Evolutionary conservation across 2,329 filamentous ascomycete species (phyloP), one percentile per base, ranked within the genome.

Genomic region (Clonostachys rhizophaga): DNA sequence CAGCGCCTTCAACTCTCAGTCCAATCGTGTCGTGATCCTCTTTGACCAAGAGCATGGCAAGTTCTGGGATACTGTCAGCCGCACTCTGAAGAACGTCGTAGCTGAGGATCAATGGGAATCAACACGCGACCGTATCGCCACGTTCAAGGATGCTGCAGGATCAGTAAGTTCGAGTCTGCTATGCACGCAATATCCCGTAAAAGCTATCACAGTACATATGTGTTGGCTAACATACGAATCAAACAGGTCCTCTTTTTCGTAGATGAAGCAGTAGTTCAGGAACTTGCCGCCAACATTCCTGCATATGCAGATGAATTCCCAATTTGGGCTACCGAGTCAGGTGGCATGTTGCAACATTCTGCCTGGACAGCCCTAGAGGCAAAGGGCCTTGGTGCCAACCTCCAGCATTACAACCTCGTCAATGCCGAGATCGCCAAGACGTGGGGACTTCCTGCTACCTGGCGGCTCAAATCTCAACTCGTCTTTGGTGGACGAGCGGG

Each of bases 371-470:
- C 85, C 4, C 81, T 96, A 47, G 87, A 91, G 71, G 77, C 84
- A 50, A 89, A 94, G 64, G 90, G 91, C 33, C 80, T 95, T 47
- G 90, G 90, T 54, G 87, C 86, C 63, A 95, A 91, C 76, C 78
- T 96, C 46, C 91, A 96, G 77, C 91, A 96, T 74, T 95, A 95
- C 77, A 94, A 90, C 79, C 68, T 95, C 49, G 81, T 95, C 56
- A 87, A 95, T 69, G 75, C 77, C 54, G 81, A 84, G 71, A 86
- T 91, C 45, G 70, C 78, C 40, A 72, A 68, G 51, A 72, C 81
- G 56, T 96, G 89, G 87, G 76, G 77, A 48, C 58, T 95, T 34
- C 86, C 88, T 40, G 60, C 69, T 16, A 77, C 78, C 57, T 96
- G 91, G 90, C 81, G 80, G 61, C 78, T 95, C 54, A 81, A 84